phyloP scores from a whole-genome alignment of 768 basidiomycete species.

The Pulveroboletus sp. region DNA sequence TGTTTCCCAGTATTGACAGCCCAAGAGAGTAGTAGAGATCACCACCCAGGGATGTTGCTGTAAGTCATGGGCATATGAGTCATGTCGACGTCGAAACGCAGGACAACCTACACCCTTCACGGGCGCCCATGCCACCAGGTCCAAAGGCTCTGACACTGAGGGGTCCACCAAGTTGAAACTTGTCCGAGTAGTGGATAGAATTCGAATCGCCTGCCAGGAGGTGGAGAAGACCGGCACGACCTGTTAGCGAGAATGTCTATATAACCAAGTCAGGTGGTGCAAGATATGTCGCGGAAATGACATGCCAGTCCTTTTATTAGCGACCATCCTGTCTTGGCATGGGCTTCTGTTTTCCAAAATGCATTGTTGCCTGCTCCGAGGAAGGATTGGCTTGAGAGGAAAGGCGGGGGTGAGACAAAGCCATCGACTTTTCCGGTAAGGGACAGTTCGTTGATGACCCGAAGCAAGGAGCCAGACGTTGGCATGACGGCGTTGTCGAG shows the following conservation, averaged over 20 bases:
- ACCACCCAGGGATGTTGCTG: slow-evolving; percentile 85
- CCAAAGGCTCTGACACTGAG: slow-evolving; percentile 78
- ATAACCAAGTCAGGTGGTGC: neutral
- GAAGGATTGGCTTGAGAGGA: neutral
- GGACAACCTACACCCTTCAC: slow-evolving; percentile 58
- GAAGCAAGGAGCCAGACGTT: slow-evolving; percentile 21
- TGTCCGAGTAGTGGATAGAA: slow-evolving; percentile 63
- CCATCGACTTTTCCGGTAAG: slow-evolving; percentile 20
- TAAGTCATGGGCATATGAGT: neutral
- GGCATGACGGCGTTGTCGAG: slow-evolving; percentile 27
- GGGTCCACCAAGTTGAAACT: slow-evolving; percentile 93
- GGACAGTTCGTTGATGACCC: slow-evolving; percentile 20
- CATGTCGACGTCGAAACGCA: neutral
- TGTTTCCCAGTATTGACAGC: slow-evolving; percentile 67
- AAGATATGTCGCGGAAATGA: neutral
- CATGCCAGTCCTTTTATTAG: slow-evolving; percentile 21
- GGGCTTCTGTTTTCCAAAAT: slow-evolving; percentile 25
- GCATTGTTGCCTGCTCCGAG: slow-evolving; percentile 25
- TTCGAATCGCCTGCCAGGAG: slow-evolving; percentile 49
- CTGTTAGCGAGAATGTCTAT: slow-evolving; percentile 74
- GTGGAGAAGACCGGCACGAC: slow-evolving; percentile 68
- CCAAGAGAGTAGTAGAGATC: slow-evolving; percentile 81
- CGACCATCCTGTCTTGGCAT: slow-evolving; percentile 23
- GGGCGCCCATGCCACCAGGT: slow-evolving; percentile 73
- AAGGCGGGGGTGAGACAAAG: slow-evolving; percentile 7